Conservation (phyloP, 1,284 basidiomycete genomes). For the Cerioporus squamosus region DNA sequence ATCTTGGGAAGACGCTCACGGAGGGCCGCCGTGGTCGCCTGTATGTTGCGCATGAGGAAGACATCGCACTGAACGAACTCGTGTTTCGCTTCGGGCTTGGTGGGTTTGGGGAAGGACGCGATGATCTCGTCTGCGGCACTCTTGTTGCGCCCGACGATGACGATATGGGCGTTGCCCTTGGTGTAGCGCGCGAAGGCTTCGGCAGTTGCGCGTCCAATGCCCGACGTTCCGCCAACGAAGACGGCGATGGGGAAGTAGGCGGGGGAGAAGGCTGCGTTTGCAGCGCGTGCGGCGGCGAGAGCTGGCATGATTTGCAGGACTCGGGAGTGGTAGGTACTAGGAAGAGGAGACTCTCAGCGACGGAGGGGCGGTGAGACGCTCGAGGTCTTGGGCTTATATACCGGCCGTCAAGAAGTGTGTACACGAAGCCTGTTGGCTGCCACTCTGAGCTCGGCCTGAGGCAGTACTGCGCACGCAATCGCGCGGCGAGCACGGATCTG, state of each 20-base stretch:
- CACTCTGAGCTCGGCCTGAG: no score
- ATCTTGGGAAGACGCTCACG: constrained; percentile 32
- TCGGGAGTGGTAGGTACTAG: no score
- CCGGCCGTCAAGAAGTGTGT: no score
- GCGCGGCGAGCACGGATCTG: no score
- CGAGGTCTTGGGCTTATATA: no score
- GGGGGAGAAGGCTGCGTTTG: constrained; percentile 21
- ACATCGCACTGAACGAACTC: constrained; percentile 43
- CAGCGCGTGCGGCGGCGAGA: constrained; percentile 13
- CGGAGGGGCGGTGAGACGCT: no score
- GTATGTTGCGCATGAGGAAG: constrained; percentile 39
- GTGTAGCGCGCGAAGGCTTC: constrained; percentile 36
- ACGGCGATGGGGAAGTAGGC: constrained; percentile 35
- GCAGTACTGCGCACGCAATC: no score
- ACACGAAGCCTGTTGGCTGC: no score
- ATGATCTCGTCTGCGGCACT: constrained; percentile 41
- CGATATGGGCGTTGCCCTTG: constrained; percentile 39
- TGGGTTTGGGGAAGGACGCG: constrained; percentile 34
- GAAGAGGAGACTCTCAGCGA: no score
- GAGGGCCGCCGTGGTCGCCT: constrained; percentile 31
- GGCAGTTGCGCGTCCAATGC: constrained; percentile 40
- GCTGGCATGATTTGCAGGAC: constrained; percentile 16
- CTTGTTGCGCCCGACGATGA: constrained; percentile 41
- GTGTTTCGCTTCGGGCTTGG: constrained; percentile 28
- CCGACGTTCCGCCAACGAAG: constrained; percentile 41